phyloP scores from a whole-genome alignment of 306 rosid genomes.

The Arachis hypogaea region DNA sequence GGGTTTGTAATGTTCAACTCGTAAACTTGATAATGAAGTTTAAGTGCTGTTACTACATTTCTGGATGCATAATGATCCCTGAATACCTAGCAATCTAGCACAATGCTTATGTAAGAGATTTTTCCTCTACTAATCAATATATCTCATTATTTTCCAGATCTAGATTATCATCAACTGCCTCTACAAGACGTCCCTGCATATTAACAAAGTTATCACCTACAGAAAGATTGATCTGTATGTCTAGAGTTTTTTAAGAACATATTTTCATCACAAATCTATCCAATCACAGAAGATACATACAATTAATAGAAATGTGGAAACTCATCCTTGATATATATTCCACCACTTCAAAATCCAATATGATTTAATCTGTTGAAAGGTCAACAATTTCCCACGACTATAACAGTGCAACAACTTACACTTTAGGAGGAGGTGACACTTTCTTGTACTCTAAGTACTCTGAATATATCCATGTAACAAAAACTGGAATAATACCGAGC shows the following conservation, averaged over 20 bases:
- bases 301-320: conserved; percentile 33
- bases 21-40: conserved; percentile 7
- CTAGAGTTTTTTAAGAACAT: background rate
- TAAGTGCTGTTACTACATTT: conserved; percentile 18
- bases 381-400: conserved; percentile 18
- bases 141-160: background rate
- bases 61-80: conserved; percentile 11
- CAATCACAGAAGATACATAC: conserved; percentile 30
- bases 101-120: conserved; percentile 13
- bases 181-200: conserved; percentile 27
- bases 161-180: conserved; percentile 2
- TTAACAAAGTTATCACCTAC: conserved; percentile 4
- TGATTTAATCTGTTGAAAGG: conserved; percentile 22
- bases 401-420: conserved; percentile 57
- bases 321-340: conserved; percentile 11
- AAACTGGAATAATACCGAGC: conserved; percentile 84
- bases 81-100: background rate
- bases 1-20: conserved; percentile 16
- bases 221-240: conserved; percentile 21
- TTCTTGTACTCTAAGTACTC: conserved; percentile 87
- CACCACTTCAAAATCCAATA: conserved; percentile 14
- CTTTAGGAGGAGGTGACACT: conserved; percentile 68
- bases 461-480: conserved; percentile 91
- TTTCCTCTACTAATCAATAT: conserved; percentile 18
- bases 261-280: conserved; percentile 15